Evolutionary conservation across 139 green algal genomes (phyloP), one percentile per base, ranked within the genome.

Genomic region (Chlorella vulgaris): DNA sequence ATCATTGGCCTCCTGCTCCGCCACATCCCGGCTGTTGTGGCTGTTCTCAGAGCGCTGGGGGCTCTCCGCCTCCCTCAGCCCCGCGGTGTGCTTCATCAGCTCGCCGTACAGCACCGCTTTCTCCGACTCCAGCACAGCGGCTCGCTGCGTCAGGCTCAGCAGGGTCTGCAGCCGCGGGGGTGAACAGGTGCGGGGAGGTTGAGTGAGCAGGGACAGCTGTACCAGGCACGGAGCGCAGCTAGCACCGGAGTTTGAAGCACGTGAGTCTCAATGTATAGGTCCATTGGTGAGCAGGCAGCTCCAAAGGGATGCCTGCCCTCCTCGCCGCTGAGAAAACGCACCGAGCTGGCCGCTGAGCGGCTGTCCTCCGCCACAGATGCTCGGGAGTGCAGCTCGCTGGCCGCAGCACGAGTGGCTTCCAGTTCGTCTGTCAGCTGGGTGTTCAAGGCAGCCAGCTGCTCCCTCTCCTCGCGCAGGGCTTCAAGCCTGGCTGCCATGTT

Each of bases 1-100:
- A 4, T 83, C 66, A 28, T 83, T 83, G 65, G 77, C 77, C 36
- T 83, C 77, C 77, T 83, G 77, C 63, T 28, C 33, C n/a, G 28
- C n/a, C n/a, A n/a, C n/a, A 38, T 38, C 7, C 5, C 4, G n/a
- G 4, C 24, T 39, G 0, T 15, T 7, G n/a, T n/a, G n/a, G n/a
- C n/a, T n/a, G n/a, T 8, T 26, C 36, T 47, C 39, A 40, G 36
- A 58, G 68, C 68, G 68, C 4, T 29, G 22, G 26, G 68, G 68
- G 68, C 68, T 75, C 68, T 75, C 68, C 39, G 68, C 68, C 40
- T 75, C 36, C 40, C 13, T 33, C 28, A 75, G 68, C 28, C 43
- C 68, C 40, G 55, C 39, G 40, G 68, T 58, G 40, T 75, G 68
- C 38, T 39, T 38, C 70, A 66, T 4, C 61, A 71, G 58, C 58